Evolutionary conservation across 2,329 filamentous ascomycete genomes (phyloP).

Genomic region (Cytospora piceae): DNA sequence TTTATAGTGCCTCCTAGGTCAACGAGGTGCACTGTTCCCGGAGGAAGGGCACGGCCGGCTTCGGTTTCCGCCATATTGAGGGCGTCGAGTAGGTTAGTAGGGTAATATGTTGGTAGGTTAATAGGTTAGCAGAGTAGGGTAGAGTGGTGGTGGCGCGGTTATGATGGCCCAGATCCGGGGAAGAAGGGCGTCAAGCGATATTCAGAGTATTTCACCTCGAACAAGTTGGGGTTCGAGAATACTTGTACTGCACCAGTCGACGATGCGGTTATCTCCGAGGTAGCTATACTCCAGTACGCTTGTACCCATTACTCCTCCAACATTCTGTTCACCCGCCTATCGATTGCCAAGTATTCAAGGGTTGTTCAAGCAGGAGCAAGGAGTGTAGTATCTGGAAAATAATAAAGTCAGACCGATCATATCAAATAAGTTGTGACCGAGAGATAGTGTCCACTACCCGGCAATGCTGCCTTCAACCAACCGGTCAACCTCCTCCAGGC

Average conservation of each 20-base stretch:
- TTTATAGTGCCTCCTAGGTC: conserved; percentile 40
- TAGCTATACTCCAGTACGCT: background rate
- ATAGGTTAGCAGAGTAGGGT: no score
- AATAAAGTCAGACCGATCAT: background rate
- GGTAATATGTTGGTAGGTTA: no score
- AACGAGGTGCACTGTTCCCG: conserved; percentile 48
- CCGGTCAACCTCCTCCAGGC: background rate
- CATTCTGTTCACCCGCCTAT: background rate
- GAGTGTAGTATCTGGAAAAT: background rate
- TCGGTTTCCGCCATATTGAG: background rate
- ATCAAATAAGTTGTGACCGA: background rate
- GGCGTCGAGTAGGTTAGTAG: no score
- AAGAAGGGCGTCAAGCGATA: background rate
- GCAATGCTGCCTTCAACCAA: background rate
- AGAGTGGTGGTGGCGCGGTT: background rate
- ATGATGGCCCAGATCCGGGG: background rate
- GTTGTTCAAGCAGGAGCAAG: background rate
- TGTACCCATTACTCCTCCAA: background rate
- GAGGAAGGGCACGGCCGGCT: background rate
- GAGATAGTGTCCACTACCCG: background rate
- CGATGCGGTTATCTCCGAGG: background rate
- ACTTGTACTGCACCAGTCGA: background rate
- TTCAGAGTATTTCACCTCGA: background rate
- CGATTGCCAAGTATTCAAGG: background rate
- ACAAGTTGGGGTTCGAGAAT: background rate